These are phyloP conservation scores for Ophiosphaerella korrae DNA, from an alignment of 2,329 filamentous ascomycete genomes.

Conservation along the genomic window DNA sequence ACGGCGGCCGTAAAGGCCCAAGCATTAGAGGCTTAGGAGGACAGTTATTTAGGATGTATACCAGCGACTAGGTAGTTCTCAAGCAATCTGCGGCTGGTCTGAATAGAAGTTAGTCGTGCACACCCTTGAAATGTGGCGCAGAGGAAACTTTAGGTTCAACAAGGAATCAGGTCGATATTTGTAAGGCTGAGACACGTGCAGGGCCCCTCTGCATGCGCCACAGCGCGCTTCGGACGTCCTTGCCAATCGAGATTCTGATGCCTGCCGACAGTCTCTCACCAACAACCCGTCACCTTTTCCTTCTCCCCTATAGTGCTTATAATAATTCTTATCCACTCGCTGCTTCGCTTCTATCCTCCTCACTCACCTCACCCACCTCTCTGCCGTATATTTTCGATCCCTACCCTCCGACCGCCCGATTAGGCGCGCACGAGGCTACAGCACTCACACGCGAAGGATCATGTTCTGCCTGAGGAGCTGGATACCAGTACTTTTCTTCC, in stretches of 20 bases:
- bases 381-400: background rate
- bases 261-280: constrained; percentile 4
- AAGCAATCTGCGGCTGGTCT: background rate
- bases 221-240: constrained; percentile 10
- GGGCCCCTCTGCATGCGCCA: constrained; percentile 4
- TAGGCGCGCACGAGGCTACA: constrained; percentile 16
- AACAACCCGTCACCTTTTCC: constrained; percentile 5
- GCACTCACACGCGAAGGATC: constrained; percentile 5
- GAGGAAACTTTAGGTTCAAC: background rate
- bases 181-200: constrained; percentile 13
- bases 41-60: background rate
- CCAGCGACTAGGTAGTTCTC: background rate
- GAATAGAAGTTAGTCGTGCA: background rate
- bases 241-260: constrained; percentile 7
- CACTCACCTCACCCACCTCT: background rate
- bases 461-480: constrained; percentile 72
- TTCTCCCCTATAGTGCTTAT: constrained; percentile 4
- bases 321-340: constrained; percentile 14
- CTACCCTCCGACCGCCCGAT: background rate
- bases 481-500: constrained; percentile 56
- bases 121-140: too few relatives aligned
- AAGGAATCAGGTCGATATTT: constrained; percentile 1
- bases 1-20: background rate
- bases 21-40: background rate
- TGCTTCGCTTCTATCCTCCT: constrained; percentile 8